Conservation (phyloP, 495 filamentous ascomycete species). For the Penicillium silybi region DNA sequence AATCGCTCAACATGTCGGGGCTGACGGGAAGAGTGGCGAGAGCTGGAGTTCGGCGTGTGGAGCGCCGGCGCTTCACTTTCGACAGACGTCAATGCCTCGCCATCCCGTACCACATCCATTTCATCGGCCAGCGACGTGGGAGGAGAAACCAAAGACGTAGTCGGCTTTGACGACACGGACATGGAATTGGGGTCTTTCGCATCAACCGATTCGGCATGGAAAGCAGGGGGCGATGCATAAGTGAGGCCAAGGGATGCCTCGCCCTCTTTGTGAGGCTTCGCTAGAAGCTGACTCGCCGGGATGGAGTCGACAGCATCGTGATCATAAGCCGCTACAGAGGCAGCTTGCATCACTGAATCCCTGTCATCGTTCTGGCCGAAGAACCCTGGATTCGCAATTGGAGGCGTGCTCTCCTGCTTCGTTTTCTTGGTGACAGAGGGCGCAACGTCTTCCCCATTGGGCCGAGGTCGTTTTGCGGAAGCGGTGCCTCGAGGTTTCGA, state of each 20-base stretch:
- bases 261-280: constrained; percentile 12
- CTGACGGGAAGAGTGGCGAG: constrained; percentile 49
- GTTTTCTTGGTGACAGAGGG: constrained; percentile 29
- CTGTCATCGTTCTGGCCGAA: constrained; percentile 14
- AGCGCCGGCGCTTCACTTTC: constrained; percentile 36
- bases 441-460: constrained; percentile 32
- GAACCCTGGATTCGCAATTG: constrained; percentile 22
- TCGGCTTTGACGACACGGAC: constrained; percentile 32
- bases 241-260: constrained; percentile 6
- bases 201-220: constrained; percentile 33
- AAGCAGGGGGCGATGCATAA: constrained; percentile 39
- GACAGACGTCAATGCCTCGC: constrained; percentile 27
- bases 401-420: constrained; percentile 41
- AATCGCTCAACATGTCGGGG: constrained; percentile 45
- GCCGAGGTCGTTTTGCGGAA: constrained; percentile 44
- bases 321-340: constrained; percentile 9
- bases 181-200: constrained; percentile 29
- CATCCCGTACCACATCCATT: constrained; percentile 36
- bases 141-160: constrained; percentile 47
- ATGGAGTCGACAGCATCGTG: constrained; percentile 7
- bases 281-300: background rate
- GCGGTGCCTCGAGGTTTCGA: constrained; percentile 54
- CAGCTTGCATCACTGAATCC: constrained; percentile 5
- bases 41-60: constrained; percentile 45
- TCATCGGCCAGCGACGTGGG: constrained; percentile 50